A percentile compares a stretch with the other conserved stretches of the same genome.
phyloP scores from a whole-genome alignment of 78 protist species.

The Cavenderia fasciculata region DNA sequence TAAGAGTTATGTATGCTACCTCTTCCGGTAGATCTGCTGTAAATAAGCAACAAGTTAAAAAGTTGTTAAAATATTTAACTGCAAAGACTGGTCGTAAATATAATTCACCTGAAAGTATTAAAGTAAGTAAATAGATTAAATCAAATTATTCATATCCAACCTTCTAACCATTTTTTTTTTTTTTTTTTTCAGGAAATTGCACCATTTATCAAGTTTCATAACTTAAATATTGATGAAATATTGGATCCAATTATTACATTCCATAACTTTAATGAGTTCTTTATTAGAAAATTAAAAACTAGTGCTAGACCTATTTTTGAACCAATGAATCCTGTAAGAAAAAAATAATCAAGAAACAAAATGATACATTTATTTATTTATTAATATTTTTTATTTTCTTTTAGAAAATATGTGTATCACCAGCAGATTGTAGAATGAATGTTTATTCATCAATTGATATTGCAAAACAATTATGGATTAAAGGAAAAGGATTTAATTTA shows the following conservation, averaged over 20 bases:
- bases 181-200: no score
- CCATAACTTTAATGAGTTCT: slow-evolving; percentile 85
- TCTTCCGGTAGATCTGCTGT: slow-evolving; percentile 44
- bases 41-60: slow-evolving; percentile 29
- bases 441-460: slow-evolving; percentile 71
- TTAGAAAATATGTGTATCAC: slow-evolving; percentile 37
- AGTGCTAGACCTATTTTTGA: slow-evolving; percentile 76
- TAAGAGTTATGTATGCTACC: slow-evolving; percentile 71
- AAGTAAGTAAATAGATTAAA: no score
- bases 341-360: no score
- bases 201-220: slow-evolving; percentile 79
- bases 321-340: slow-evolving; percentile 35
- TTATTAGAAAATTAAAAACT: slow-evolving; percentile 80
- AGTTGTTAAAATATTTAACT: slow-evolving; percentile 30
- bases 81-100: slow-evolving; percentile 56
- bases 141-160: no score
- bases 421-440: slow-evolving; percentile 86
- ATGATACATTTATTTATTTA: no score
- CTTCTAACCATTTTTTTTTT: no score
- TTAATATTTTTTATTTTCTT: no score
- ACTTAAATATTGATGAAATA: slow-evolving; percentile 67
- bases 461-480: slow-evolving; percentile 86
- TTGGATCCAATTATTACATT: slow-evolving; percentile 59
- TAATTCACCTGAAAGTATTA: slow-evolving; percentile 23
- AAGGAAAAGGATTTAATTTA: slow-evolving; percentile 67